Base-by-base conservation (phyloP, 768 basidiomycete species). In the Suillus occidentalis region DNA sequence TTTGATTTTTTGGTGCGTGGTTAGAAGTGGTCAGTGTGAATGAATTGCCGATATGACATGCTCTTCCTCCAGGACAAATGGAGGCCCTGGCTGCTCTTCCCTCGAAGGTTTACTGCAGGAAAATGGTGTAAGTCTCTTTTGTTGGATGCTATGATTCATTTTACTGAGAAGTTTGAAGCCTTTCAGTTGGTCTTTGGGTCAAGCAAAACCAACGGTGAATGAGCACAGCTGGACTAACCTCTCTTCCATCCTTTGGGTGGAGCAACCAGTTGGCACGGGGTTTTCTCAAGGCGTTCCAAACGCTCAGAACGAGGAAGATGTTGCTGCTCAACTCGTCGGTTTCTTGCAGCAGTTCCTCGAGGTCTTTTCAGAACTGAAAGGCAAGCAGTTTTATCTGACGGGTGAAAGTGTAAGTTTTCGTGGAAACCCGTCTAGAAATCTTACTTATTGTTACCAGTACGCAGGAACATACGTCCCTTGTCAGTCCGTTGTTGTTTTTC, bases 201-300 rank as follows among this genome's bases (percentile, higher is more conserved):
- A 85, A 69, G 89, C 89, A 2, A 81, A 81, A 62, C 86, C 90
- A 4, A 89, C 83, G 1, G 79, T 73, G 6, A 92, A 91, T 61
- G 81, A 88, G 67, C 83, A 82, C 68, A 90, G 89, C 73, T 92
- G 91, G 91, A 92, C 91, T 0, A 92, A 92, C 70, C 79, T 92
- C 9, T 90, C 89, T 2, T 90, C 87, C 62, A 75, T 91, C 8
- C 76, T 92, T 20, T 93, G 84, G 81, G 84, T 92, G 13, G 91
- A 93, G 67, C 91, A 92, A 67, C 91, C 91, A 4, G 87, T 92
- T 37, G 91, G 91, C 6, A 92, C 90, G 6, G 91, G 91, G 0
- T 92, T 87, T 73, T 89, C 89, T 3, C 88, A 89, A 65, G 91
- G 91, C 20, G 78, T 66, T 16, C 89, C 91, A 0, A 85, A 87